phyloP scores from a whole-genome alignment of 2,329 filamentous ascomycete genomes.

The Lojkania enalia region DNA sequence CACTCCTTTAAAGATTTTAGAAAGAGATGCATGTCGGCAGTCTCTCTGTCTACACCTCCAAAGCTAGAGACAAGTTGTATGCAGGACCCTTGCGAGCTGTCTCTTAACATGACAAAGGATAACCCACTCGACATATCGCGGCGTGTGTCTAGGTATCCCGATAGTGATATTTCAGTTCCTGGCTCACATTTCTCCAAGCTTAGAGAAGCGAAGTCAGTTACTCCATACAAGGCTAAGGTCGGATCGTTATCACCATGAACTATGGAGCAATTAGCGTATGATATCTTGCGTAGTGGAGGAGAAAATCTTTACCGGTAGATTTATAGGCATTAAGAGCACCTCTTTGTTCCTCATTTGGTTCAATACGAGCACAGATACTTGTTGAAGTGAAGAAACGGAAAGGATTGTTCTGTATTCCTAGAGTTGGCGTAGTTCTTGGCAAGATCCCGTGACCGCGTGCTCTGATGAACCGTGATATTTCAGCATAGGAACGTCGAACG shows the following conservation, averaged over 20 bases:
- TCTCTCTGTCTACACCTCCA: conserved; percentile 26
- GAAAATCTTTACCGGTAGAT: conserved; percentile 31
- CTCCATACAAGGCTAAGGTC: too few species aligned
- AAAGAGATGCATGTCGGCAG: conserved; percentile 34
- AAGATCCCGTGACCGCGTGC: conserved; percentile 35
- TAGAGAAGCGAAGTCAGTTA: too few species aligned
- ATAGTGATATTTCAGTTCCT: conserved; percentile 45
- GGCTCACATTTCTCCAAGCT: too few species aligned
- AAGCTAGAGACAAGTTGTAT: conserved; percentile 57
- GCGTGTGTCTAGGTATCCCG: conserved; percentile 73
- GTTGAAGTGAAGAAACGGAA: conserved; percentile 19
- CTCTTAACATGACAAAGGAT: conserved; percentile 66
- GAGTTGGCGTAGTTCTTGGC: not conserved
- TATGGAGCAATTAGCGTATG: not conserved
- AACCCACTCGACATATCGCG: conserved; percentile 70
- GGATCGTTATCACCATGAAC: too few species aligned
- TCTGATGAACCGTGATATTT: conserved; percentile 38
- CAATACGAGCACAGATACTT: conserved; percentile 2
- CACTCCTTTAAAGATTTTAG: conserved; percentile 53
- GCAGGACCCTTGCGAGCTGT: conserved; percentile 48
- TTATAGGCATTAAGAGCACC: conserved; percentile 38
- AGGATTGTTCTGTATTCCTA: conserved; percentile 4
- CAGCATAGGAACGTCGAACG: conserved; percentile 36
- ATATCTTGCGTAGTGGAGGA: not conserved
- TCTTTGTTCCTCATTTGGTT: conserved; percentile 22